phyloP scores from a whole-genome alignment of 352 stramenopile genomes.

The Thalassiosira livingstoniorum region DNA sequence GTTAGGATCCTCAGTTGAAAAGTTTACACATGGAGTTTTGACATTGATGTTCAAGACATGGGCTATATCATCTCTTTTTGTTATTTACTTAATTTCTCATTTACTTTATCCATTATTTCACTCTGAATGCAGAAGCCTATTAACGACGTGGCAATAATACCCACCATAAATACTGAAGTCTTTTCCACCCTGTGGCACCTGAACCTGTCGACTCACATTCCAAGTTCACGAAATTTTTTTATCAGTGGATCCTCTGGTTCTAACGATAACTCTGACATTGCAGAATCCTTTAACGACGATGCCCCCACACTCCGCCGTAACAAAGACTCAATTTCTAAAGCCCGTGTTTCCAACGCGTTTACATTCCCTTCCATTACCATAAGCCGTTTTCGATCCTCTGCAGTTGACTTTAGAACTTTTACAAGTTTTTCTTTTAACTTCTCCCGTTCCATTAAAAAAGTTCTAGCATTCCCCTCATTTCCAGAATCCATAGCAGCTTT shows the following conservation, averaged over 20 bases:
- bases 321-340: slow-evolving; percentile 75
- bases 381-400: slow-evolving; percentile 70
- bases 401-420: slow-evolving; percentile 62
- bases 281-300: slow-evolving; percentile 53
- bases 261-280: slow-evolving; percentile 58
- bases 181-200: too few relatives aligned
- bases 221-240: slow-evolving; percentile 79
- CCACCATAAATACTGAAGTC: too few relatives aligned
- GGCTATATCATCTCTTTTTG: too few relatives aligned
- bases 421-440: slow-evolving; percentile 74
- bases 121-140: too few relatives aligned
- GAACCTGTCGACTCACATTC: too few relatives aligned
- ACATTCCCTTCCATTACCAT: slow-evolving; percentile 76
- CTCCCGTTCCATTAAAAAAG: slow-evolving; percentile 72
- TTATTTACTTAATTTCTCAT: neutral
- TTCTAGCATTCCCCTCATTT: slow-evolving; percentile 67
- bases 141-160: too few relatives aligned
- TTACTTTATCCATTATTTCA: too few relatives aligned
- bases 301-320: slow-evolving; percentile 72
- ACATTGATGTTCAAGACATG: too few relatives aligned
- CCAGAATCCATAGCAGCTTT: slow-evolving; percentile 63
- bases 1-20: too few relatives aligned
- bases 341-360: slow-evolving; percentile 66
- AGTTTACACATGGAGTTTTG: too few relatives aligned
- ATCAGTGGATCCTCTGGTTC: slow-evolving; percentile 74